These are phyloP conservation scores for Hysterangium stoloniferum DNA, from an alignment of 768 basidiomycete genomes.

Conservation along the genomic window DNA sequence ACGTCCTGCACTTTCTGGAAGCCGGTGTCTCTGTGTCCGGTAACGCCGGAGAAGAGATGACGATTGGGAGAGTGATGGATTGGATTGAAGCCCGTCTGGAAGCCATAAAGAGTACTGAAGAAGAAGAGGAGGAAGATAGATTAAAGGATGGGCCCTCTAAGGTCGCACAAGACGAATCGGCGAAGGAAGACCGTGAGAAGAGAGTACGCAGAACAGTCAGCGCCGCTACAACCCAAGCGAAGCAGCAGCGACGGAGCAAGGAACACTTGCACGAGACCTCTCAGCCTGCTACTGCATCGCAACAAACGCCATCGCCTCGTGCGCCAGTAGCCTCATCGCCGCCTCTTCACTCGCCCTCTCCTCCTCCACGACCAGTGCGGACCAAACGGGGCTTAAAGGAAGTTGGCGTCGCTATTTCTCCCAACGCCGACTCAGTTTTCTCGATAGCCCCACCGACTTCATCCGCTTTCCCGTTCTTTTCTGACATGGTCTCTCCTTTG, in stretches of 20 bases:
- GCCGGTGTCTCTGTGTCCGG: conserved; percentile 54
- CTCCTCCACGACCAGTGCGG: neutral
- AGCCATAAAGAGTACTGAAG: conserved; percentile 63
- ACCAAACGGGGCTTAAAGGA: conserved; percentile 3
- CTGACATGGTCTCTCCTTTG: conserved; percentile 3
- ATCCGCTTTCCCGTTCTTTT: conserved; percentile 9
- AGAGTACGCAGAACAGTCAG: neutral
- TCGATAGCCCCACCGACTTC: neutral
- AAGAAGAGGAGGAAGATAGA: conserved; percentile 62
- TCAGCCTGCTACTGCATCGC: neutral
- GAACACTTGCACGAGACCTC: neutral
- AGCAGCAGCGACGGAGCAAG: conserved; percentile 2
- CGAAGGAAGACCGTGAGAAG: conserved; percentile 6
- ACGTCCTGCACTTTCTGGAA: conserved; percentile 75
- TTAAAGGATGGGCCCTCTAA: neutral
- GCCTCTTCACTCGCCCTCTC: neutral
- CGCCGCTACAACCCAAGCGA: neutral
- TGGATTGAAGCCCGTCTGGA: conserved; percentile 80
- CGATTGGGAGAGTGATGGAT: conserved; percentile 74
- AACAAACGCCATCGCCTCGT: neutral
- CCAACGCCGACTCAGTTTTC: neutral
- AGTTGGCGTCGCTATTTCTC: neutral
- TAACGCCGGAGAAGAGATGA: conserved; percentile 38
- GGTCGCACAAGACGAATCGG: neutral
- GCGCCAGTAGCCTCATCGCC: neutral